These are phyloP conservation scores for Termitomyces sp. DNA, from an alignment of 768 basidiomycete genomes.

Conservation along the genomic window DNA sequence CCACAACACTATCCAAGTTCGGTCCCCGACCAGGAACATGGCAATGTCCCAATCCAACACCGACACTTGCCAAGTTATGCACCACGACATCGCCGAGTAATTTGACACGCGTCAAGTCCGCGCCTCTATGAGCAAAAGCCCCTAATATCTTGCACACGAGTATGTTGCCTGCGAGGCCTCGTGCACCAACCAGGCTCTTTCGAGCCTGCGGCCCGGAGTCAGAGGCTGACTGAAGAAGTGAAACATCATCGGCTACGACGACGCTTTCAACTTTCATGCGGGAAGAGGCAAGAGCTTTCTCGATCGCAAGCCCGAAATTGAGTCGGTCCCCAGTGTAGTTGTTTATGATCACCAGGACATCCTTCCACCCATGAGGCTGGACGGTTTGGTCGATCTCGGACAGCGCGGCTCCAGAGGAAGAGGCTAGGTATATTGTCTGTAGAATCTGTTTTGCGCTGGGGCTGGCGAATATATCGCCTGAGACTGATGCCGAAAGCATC, in stretches of 20 bases:
- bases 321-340: constrained; percentile 54
- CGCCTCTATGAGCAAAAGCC: constrained; percentile 38
- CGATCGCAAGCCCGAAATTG: constrained; percentile 53
- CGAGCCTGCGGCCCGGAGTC: constrained; percentile 1
- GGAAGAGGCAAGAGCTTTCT: constrained; percentile 37
- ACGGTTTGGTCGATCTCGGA: neutral
- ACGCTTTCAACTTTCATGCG: constrained; percentile 35
- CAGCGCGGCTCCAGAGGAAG: constrained; percentile 17
- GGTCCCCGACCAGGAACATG: constrained; percentile 46
- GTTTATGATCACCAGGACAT: constrained; percentile 37
- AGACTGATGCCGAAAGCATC: constrained; percentile 49
- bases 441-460: constrained; percentile 56
- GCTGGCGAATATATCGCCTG: constrained; percentile 60
- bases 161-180: constrained; percentile 42
- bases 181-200: constrained; percentile 37
- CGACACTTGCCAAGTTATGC: constrained; percentile 26
- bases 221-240: constrained; percentile 25
- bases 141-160: constrained; percentile 55
- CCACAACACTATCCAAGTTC: constrained; percentile 5
- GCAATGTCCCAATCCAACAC: constrained; percentile 47
- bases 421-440: constrained; percentile 42
- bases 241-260: constrained; percentile 53
- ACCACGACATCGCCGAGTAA: constrained; percentile 29
- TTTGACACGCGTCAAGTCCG: constrained; percentile 26
- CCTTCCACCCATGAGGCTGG: constrained; percentile 9